Evolutionary conservation across 2,329 filamentous ascomycete species (phyloP), one percentile per base, ranked within the genome.

Genomic region (Botryotinia globosa): DNA sequence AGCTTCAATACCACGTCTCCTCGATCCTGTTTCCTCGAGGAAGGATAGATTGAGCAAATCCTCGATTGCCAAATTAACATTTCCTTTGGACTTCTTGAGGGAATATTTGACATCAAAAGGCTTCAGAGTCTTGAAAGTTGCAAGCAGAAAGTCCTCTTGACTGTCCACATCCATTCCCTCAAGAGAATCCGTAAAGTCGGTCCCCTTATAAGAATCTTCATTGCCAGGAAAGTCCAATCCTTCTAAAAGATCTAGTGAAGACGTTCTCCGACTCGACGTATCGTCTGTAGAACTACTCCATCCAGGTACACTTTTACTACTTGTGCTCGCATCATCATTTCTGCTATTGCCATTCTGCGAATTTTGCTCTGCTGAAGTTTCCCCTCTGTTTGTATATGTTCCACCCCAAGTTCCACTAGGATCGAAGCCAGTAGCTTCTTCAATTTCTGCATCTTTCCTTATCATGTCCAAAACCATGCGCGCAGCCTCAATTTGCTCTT

Each of bases 41-140:
- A 91, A 94, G 32, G 92, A 89, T 22, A 93, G 85, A 76, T 92
- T 97, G 45, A 98, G 86, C 20, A 98, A 84, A 73, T 94, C 90
- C 77, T 97, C 94, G 74, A 97, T 90, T 1, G 93, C 89, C 22
- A 85, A 85, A 73, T 90, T 88, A 56, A 92, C 87, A 76, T 93
- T 88, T 0, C 90, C 88, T 18, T 87, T 85, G 44, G 86, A 88
- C 78, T 93, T 92, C 76, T 88, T 88, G 68, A 97, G 82, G 0
- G 90, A 88, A 75, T 90, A 87, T 59, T 84, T 83, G 42, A 97
- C 85, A 59, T 92, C 90, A 65, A 90, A 88, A 0, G 83, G 83
- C 64, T 90, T 90, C 59, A 94, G 84, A 0, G 86, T 87, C 0
- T 90, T 88, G 77, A 98, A 97, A 80, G 96, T 92, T 37, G 88